Evolutionary conservation across 1,284 basidiomycete genomes (phyloP).

Genomic region (Cerrena zonata): DNA sequence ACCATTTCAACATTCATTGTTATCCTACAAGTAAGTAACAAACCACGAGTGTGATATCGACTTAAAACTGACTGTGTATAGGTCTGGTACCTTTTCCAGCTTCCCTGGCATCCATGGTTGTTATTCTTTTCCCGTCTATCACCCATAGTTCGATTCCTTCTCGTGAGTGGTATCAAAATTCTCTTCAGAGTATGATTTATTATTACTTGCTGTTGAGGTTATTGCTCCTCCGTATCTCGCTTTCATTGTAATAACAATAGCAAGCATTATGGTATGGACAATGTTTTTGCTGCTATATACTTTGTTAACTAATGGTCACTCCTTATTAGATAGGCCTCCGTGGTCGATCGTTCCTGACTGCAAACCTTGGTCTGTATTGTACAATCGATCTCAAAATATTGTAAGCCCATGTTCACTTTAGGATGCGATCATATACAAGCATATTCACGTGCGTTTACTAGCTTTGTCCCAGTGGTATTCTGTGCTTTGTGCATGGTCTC

Average conservation of each 20-base stretch:
- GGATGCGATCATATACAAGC: not conserved
- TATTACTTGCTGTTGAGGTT: no score
- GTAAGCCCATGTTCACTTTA: conserved; percentile 30
- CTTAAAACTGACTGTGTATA: not conserved
- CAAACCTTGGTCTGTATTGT: conserved; percentile 47
- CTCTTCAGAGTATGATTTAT: no score
- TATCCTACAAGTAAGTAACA: conserved; percentile 41
- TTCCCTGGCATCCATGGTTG: conserved; percentile 8
- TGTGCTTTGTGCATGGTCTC: conserved; percentile 36
- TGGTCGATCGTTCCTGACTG: conserved; percentile 28
- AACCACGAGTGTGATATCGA: not conserved
- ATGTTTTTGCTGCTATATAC: no score
- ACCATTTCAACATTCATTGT: conserved; percentile 42
- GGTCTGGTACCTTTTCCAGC: not conserved
- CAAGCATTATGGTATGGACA: conserved; percentile 16
- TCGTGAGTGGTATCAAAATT: no score
- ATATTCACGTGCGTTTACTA: conserved; percentile 24
- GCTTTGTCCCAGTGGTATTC: conserved; percentile 39
- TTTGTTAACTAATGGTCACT: no score
- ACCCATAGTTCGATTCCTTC: conserved; percentile 8
- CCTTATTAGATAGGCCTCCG: conserved; percentile 35
- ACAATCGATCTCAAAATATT: conserved; percentile 29
- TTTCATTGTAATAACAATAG: conserved; percentile 21
- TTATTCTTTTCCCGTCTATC: conserved; percentile 10
- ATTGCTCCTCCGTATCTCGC: conserved; percentile 37